These are phyloP conservation scores for Solanum aculeatissimum DNA, from an alignment of 305 asterid genomes.

Conservation along the genomic window DNA sequence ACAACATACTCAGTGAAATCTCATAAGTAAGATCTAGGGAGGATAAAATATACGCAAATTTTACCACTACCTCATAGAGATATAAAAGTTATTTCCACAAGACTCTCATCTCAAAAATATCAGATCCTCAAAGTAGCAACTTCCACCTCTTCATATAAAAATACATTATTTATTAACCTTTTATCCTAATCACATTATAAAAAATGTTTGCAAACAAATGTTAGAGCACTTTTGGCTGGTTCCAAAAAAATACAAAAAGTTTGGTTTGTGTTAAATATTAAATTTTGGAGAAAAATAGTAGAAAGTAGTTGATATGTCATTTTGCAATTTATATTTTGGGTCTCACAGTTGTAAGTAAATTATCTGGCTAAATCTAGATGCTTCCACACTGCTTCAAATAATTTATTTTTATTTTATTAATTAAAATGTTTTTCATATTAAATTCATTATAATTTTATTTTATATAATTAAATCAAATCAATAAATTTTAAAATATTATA, in stretches of 20 bases:
- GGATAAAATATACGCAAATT: no score
- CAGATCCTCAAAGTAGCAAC: no score
- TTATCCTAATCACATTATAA: neutral
- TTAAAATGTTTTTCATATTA: neutral
- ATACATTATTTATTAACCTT: neutral
- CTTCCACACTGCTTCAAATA: neutral
- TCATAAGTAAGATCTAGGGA: no score
- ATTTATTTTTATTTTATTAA: neutral
- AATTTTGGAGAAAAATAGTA: neutral
- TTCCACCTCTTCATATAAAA: no score
- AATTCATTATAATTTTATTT: neutral
- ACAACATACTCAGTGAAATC: no score
- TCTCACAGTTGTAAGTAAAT: neutral
- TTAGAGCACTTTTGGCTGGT: neutral
- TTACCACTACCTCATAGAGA: no score
- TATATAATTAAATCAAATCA: neutral
- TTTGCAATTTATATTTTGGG: neutral
- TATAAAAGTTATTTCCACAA: no score
- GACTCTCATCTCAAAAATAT: no score
- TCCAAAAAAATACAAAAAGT: neutral
- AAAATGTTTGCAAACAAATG: neutral
- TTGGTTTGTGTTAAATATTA: neutral
- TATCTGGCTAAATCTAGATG: neutral
- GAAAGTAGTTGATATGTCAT: neutral
- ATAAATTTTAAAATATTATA: no score